Evolutionary conservation across 2,329 filamentous ascomycete genomes (phyloP), one percentile per base, ranked within the genome.

Genomic region (Talaromyces sp.): DNA sequence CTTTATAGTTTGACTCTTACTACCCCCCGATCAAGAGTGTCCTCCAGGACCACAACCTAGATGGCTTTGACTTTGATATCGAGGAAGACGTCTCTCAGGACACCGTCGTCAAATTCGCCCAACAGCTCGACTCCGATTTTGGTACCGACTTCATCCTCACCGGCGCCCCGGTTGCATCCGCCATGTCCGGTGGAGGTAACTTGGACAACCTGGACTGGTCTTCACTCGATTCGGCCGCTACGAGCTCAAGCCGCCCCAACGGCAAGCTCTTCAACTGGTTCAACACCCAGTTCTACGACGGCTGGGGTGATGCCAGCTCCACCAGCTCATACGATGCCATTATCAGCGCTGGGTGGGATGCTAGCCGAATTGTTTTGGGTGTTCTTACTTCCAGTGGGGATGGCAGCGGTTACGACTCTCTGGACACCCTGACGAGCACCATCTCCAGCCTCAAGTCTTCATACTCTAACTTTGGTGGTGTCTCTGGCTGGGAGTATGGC

Each of bases 401-500:
- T 64, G 89, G 89, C 10, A 75, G 60, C 71, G 88, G 71, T 63
- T 86, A 75, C 69, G 82, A 90, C 0, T 77, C 80, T 2, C 81
- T 83, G 61, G 77, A 79, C 49, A 68, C 78, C 4, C 70, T 89
- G 32, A 75, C 78, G 21, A 75, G 76, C 38, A 84, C 84, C 6
- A 70, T 89, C 50, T 75, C 77, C 43, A 71, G 77, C 29, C 69
- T 89, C 61, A 76, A 78, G 49, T 75, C 80, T 24, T 78, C 78
- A 60, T 87, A 88, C 68, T 80, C 80, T 1, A 75, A 76, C 0
- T 91, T 93, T 71, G 90, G 89, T 0, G 90, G 90, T 2, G 84
- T 95, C 13, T 91, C 90, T 85, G 89, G 89, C 3, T 95, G 90
- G 90, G 90, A 95, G 76, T 95, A 92, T 72, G 93, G 91, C 74